A percentile compares a stretch with the other conserved stretches of the same genome.
Evolutionary conservation across 179 eudicot genomes (phyloP).

Genomic region (Carnegiea gigantea): DNA sequence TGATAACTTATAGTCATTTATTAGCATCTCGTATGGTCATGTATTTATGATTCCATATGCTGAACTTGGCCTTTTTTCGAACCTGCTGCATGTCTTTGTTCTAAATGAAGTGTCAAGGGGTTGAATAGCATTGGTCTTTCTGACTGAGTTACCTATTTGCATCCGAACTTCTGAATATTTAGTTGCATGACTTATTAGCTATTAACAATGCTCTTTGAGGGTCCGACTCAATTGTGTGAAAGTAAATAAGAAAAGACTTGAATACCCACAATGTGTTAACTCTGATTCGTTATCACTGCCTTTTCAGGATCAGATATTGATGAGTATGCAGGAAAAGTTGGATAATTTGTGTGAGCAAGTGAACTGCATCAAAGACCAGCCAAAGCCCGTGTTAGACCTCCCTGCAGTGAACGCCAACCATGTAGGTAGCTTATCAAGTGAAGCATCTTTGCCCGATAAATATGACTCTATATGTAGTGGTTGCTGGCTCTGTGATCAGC

Average conservation of each 20-base stretch:
- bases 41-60: neutral
- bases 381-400: constrained; percentile 29
- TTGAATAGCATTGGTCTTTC: neutral
- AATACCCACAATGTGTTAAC: neutral
- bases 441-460: constrained; percentile 26
- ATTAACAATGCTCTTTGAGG: no score
- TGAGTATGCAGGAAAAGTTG: constrained; percentile 84
- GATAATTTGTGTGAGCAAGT: constrained; percentile 76
- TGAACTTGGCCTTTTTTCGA: neutral
- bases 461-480: constrained; percentile 32
- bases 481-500: constrained; percentile 64
- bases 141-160: neutral
- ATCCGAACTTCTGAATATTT: neutral
- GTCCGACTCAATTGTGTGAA: neutral
- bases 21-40: neutral
- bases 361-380: constrained; percentile 56
- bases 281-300: neutral
- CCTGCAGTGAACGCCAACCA: constrained; percentile 17
- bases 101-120: neutral
- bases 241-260: neutral
- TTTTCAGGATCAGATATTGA: constrained; percentile 74
- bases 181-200: neutral
- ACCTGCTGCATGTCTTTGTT: neutral
- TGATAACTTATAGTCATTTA: neutral
- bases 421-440: constrained; percentile 22